A percentile compares a stretch with the other conserved stretches of the same genome.
These are phyloP conservation scores for Aspergillus latus DNA, from an alignment of 2,329 filamentous ascomycete genomes.

Conservation along the genomic window DNA sequence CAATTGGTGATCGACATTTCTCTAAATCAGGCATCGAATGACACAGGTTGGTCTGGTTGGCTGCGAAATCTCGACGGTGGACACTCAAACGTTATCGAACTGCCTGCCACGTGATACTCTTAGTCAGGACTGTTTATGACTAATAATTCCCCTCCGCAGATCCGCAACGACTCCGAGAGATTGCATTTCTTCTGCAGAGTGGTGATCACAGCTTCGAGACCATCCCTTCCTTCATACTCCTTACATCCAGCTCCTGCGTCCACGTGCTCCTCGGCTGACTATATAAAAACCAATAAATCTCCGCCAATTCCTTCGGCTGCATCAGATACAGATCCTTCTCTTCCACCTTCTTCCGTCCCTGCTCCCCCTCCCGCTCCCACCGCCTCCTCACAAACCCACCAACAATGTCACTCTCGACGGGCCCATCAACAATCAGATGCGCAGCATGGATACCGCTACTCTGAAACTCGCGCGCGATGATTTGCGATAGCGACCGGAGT, in stretches of 20 bases:
- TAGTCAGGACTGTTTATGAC: background rate
- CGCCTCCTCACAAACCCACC: constrained; percentile 11
- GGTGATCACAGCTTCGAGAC: constrained; percentile 15
- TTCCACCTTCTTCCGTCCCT: constrained; percentile 3
- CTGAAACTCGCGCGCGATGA: constrained; percentile 20
- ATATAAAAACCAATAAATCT: constrained; percentile 20
- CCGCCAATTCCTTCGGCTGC: constrained; percentile 19
- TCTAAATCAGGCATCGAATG: too few species aligned
- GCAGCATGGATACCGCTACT: constrained; percentile 15
- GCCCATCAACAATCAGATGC: constrained; percentile 21
- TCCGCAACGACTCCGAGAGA: background rate
- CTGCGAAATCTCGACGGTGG: too few species aligned
- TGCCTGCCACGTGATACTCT: too few species aligned
- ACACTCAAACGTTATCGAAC: too few species aligned
- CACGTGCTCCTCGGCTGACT: constrained; percentile 20
- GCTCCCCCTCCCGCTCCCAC: constrained; percentile 18
- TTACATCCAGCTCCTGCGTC: constrained; percentile 23
- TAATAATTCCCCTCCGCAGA: background rate
- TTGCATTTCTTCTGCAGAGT: background rate
- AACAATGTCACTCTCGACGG: constrained; percentile 20
- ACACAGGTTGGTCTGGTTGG: too few species aligned
- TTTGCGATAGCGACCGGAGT: constrained; percentile 17
- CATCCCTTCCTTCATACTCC: constrained; percentile 19
- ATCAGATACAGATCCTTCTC: constrained; percentile 21
- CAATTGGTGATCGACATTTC: too few species aligned